phyloP scores from a whole-genome alignment of 345 rosid species.

The Psidium guajava region DNA sequence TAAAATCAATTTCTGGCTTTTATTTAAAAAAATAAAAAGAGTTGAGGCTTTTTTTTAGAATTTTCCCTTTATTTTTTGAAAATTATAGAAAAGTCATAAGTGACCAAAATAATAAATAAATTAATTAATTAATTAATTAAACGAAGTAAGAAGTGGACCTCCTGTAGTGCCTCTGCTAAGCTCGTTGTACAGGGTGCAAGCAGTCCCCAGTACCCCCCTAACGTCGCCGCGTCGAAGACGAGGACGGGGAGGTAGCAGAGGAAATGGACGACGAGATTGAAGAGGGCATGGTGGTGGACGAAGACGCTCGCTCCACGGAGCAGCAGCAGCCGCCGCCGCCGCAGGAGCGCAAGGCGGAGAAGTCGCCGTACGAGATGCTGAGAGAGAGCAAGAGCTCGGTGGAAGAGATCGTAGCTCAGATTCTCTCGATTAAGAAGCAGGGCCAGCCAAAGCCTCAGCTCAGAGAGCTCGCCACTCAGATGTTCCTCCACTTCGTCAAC shows the following conservation, averaged over 20 bases:
- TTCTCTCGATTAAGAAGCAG: slow-evolving; percentile 51
- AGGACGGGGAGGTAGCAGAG: background rate
- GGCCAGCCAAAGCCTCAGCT: slow-evolving; percentile 50
- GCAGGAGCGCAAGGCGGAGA: slow-evolving; percentile 16
- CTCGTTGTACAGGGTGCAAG: background rate
- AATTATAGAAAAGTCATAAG: background rate
- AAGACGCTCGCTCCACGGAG: slow-evolving; percentile 3
- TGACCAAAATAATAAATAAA: background rate
- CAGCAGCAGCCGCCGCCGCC: background rate
- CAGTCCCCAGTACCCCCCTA: background rate
- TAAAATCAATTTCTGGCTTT: too few species aligned
- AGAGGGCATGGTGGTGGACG: slow-evolving; percentile 48
- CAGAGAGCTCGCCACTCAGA: slow-evolving; percentile 68
- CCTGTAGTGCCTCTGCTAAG: background rate
- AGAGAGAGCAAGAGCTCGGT: slow-evolving; percentile 63
- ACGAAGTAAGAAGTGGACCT: background rate
- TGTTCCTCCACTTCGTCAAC: slow-evolving; percentile 68
- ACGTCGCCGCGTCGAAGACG: background rate
- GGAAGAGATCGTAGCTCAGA: slow-evolving; percentile 55
- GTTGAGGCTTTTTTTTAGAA: too few species aligned
- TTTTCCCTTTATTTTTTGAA: background rate
- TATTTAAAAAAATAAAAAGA: too few species aligned
- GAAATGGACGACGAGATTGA: slow-evolving; percentile 92
- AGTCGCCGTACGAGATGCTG: slow-evolving; percentile 52
- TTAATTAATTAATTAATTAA: too few species aligned